These are phyloP conservation scores for Cyclospora cayetanensis DNA, from an alignment of 169 alveolate species.

Conservation along the genomic window DNA sequence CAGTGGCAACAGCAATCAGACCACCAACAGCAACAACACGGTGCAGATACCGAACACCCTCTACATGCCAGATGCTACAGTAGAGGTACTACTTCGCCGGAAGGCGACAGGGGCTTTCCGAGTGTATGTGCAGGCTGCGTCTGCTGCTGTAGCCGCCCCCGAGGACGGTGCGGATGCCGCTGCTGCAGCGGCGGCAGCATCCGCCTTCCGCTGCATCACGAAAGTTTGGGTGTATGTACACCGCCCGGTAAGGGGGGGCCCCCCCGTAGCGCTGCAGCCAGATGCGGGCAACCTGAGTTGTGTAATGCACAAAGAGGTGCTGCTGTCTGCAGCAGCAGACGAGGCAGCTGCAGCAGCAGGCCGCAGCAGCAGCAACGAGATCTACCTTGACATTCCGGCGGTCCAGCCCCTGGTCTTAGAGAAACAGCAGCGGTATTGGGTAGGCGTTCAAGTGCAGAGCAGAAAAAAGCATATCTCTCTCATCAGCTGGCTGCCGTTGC, in stretches of 20 bases:
- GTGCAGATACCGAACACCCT: slow-evolving; percentile 17
- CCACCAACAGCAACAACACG: slow-evolving; percentile 1
- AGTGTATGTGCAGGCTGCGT: slow-evolving; percentile 49
- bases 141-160: not conserved
- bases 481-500: slow-evolving; percentile 56
- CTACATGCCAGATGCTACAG: slow-evolving; percentile 27
- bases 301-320: slow-evolving; percentile 28
- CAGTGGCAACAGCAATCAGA: not conserved
- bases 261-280: slow-evolving; percentile 46
- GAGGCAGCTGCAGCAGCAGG: slow-evolving; percentile 54
- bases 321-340: not conserved
- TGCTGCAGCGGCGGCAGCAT: not conserved
- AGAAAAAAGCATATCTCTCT: not conserved
- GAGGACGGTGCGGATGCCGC: slow-evolving; percentile 37
- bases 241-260: slow-evolving; percentile 66
- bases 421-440: slow-evolving; percentile 46
- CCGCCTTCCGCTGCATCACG: slow-evolving; percentile 44
- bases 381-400: not conserved
- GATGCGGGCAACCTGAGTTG: slow-evolving; percentile 3
- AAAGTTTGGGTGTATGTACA: slow-evolving; percentile 60
- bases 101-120: slow-evolving; percentile 26
- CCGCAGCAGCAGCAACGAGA: not conserved
- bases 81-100: slow-evolving; percentile 27
- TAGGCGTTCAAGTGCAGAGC: slow-evolving; percentile 49
- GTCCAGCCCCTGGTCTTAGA: slow-evolving; percentile 60